Conservation (phyloP, 2,329 filamentous ascomycete genomes). For the Colletotrichum sp. region DNA sequence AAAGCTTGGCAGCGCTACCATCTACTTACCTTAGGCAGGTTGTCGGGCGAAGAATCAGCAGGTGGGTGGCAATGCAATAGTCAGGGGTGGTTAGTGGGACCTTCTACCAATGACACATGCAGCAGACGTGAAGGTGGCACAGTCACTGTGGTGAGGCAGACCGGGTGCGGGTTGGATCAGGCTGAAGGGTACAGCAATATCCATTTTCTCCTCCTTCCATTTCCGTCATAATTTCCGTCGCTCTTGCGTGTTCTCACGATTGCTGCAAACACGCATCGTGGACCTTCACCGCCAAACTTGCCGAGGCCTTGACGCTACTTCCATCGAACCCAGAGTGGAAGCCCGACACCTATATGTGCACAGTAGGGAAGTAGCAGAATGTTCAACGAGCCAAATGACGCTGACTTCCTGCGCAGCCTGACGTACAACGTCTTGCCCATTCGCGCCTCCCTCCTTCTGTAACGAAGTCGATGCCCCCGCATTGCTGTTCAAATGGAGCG, state of each 20-base stretch:
- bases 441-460: neutral
- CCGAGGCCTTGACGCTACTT: neutral
- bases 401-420: neutral
- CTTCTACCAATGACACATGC: neutral
- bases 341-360: neutral
- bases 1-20: neutral
- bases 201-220: neutral
- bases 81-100: neutral
- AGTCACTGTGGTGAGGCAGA: neutral
- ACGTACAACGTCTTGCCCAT: neutral
- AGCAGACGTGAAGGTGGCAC: neutral
- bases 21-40: neutral
- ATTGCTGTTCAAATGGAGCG: accelerated
- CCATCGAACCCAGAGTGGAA: neutral
- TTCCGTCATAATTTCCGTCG: accelerated
- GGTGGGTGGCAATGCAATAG: neutral
- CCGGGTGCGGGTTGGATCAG: neutral
- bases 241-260: accelerated
- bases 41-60: neutral
- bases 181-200: neutral
- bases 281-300: neutral
- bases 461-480: neutral
- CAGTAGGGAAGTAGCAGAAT: neutral
- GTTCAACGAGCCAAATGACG: neutral
- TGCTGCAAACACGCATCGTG: accelerated